Evolutionary conservation across 345 rosid species (phyloP).

Genomic region (Isatis tinctoria): DNA sequence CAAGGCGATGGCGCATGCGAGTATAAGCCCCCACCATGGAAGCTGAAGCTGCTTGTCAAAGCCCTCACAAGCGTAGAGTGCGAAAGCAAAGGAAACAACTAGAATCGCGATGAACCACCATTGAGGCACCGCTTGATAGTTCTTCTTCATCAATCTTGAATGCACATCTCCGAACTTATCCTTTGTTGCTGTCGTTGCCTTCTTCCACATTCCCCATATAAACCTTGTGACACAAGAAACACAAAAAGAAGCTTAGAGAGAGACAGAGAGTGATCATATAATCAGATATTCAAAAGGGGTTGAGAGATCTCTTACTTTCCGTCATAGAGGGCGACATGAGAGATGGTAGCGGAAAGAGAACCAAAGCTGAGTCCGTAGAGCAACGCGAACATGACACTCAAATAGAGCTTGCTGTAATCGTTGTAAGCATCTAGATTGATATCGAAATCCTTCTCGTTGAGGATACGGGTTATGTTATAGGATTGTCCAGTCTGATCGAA

Average conservation of each 20-base stretch:
- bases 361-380: conserved; percentile 65
- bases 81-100: conserved; percentile 36
- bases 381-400: conserved; percentile 61
- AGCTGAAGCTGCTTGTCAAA: conserved; percentile 71
- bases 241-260: conserved; percentile 14
- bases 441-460: conserved; percentile 41
- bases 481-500: conserved; percentile 41
- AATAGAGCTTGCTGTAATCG: conserved; percentile 61
- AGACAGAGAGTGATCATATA: conserved; percentile 7
- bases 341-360: conserved; percentile 44
- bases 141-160: conserved; percentile 75
- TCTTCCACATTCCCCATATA: conserved; percentile 65
- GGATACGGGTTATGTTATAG: conserved; percentile 56
- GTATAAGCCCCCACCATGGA: conserved; percentile 87
- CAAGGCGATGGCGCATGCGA: conserved; percentile 55
- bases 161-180: conserved; percentile 59
- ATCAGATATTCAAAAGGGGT: background rate
- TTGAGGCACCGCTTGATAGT: conserved; percentile 74
- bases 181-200: conserved; percentile 39
- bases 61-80: conserved; percentile 70
- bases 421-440: conserved; percentile 40
- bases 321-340: conserved; percentile 69
- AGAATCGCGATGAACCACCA: conserved; percentile 70
- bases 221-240: conserved; percentile 34
- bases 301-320: conserved; percentile 52